A percentile compares a stretch with the other conserved stretches of the same genome.
Conservation (phyloP, 306 rosid genomes). For the Cicer pinnatifidum region DNA sequence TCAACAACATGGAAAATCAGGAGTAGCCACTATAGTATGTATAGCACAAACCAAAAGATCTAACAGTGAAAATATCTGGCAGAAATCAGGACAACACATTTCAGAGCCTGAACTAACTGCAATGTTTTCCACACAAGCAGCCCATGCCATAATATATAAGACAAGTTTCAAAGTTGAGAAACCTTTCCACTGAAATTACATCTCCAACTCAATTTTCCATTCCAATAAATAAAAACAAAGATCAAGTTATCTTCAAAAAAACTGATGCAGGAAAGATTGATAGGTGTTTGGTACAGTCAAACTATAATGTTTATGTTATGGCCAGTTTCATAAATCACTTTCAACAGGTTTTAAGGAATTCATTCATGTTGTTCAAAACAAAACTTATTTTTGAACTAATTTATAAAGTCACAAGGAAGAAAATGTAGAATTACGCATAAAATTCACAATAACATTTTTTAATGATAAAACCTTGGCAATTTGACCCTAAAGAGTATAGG, state of each 20-base stretch:
- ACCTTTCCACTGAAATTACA: not conserved
- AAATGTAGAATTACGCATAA: not conserved
- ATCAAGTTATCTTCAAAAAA: conserved; percentile 22
- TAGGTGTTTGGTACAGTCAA: conserved; percentile 14
- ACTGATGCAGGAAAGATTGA: conserved; percentile 12
- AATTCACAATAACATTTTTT: not conserved
- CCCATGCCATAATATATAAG: not conserved
- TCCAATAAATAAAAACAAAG: not conserved
- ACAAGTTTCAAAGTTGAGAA: conserved; percentile 10
- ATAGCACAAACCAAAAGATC: conserved; percentile 4
- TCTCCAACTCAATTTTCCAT: not conserved
- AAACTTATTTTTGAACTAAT: not conserved
- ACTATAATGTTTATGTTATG: not conserved
- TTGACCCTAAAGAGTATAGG: not conserved
- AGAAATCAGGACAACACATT: not conserved
- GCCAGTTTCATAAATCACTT: conserved; percentile 2
- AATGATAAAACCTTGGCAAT: not conserved
- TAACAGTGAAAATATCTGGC: not conserved
- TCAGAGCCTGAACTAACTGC: not conserved
- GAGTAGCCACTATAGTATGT: not conserved
- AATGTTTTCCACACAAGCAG: conserved; percentile 14
- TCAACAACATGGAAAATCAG: not conserved
- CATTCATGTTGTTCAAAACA: not conserved
- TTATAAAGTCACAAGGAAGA: not conserved
- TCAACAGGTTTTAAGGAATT: not conserved